These are phyloP conservation scores for Mariannaea elegans DNA, from an alignment of 2,329 filamentous ascomycete species.

Conservation along the genomic window DNA sequence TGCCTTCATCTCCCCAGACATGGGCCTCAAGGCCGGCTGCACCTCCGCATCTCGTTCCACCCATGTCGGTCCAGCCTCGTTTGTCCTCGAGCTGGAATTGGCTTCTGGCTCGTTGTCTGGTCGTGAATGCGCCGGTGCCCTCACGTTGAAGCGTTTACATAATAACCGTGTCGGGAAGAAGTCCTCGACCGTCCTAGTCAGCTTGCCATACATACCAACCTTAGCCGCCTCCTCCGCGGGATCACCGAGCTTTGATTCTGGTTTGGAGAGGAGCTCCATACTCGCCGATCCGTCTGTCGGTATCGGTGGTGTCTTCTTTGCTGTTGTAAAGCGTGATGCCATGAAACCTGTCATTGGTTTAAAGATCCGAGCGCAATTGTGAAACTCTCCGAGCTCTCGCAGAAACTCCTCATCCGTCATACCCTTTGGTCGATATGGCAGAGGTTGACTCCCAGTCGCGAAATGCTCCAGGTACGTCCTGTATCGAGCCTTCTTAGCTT, in stretches of 20 bases:
- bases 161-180: conserved; percentile 86
- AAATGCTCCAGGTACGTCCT: conserved; percentile 81
- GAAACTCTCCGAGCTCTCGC: conserved; percentile 81
- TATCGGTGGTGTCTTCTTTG: conserved; percentile 55
- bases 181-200: conserved; percentile 77
- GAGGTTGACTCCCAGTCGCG: conserved; percentile 55
- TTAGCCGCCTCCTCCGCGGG: conserved; percentile 87
- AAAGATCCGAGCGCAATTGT: conserved; percentile 74
- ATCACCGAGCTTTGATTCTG: conserved; percentile 58
- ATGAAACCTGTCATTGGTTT: conserved; percentile 91
- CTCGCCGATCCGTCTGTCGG: conserved; percentile 29
- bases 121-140: conserved; percentile 74
- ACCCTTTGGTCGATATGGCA: conserved; percentile 59
- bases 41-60: conserved; percentile 15
- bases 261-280: conserved; percentile 41
- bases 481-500: conserved; percentile 82
- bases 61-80: conserved; percentile 21
- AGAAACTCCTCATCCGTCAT: conserved; percentile 76
- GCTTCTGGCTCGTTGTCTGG: conserved; percentile 54
- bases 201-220: conserved; percentile 89
- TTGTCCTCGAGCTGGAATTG: conserved; percentile 23
- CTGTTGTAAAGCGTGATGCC: conserved; percentile 90
- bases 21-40: conserved; percentile 8
- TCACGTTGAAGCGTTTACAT: conserved; percentile 96
- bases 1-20: conserved; percentile 19